Conservation (phyloP, 1,284 basidiomycete species). For the Leccinum fallax region DNA sequence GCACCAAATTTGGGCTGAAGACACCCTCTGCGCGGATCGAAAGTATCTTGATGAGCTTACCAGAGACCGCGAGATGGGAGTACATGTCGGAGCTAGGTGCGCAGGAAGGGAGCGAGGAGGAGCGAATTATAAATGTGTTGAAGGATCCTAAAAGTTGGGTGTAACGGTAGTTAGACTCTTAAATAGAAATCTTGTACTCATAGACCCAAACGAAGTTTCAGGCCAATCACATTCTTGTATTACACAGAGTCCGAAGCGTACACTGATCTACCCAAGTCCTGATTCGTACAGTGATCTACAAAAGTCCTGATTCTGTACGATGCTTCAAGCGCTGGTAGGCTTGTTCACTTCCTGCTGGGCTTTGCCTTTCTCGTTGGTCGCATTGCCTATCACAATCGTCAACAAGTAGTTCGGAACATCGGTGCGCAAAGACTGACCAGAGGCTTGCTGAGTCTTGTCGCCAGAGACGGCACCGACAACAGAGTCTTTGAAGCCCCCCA, state of each 20-base stretch:
- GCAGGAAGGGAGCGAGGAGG: constrained; percentile 71
- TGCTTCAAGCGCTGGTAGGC: constrained; percentile 18
- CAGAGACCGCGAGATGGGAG: constrained; percentile 92
- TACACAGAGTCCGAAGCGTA: constrained; percentile 4
- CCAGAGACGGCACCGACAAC: constrained; percentile 67
- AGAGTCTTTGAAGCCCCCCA: constrained; percentile 67
- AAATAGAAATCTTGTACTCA: neutral
- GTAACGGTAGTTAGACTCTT: neutral
- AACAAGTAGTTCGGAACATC: rapidly evolving
- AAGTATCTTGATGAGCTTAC: constrained; percentile 91
- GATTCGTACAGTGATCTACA: constrained; percentile 1
- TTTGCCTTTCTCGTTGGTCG: constrained; percentile 61
- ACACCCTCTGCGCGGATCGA: constrained; percentile 92
- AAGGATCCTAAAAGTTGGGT: constrained; percentile 76
- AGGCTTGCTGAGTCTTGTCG: constrained; percentile 60
- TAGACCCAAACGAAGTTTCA: too few relatives aligned
- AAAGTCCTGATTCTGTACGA: neutral
- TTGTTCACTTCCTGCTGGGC: constrained; percentile 57
- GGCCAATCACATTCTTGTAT: neutral
- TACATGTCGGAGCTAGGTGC: constrained; percentile 84
- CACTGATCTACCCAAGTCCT: neutral
- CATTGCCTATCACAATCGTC: constrained; percentile 44
- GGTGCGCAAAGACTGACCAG: constrained; percentile 44
- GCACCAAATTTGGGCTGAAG: constrained; percentile 87
- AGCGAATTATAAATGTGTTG: constrained; percentile 27